These are phyloP conservation scores for Entonaema liquescens DNA, from an alignment of 495 filamentous ascomycete species.

Conservation along the genomic window DNA sequence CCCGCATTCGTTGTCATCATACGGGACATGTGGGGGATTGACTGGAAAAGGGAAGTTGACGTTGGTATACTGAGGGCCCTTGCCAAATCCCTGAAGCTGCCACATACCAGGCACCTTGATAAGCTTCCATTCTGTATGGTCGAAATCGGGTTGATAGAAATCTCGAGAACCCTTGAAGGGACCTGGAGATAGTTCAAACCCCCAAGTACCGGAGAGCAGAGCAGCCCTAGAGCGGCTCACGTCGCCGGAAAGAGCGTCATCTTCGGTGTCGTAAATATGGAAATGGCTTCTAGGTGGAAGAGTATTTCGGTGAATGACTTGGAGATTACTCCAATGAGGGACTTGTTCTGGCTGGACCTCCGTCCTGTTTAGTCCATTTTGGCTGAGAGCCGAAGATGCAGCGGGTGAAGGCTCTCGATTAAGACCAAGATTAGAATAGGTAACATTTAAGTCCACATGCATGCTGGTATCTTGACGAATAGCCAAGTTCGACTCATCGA, in stretches of 20 bases:
- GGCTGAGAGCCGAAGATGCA: background rate
- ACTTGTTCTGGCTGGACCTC: conserved; percentile 39
- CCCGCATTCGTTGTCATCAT: conserved; percentile 71
- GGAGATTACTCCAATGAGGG: conserved; percentile 68
- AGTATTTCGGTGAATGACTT: conserved; percentile 69
- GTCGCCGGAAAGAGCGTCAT: conserved; percentile 39
- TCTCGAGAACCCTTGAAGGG: conserved; percentile 58
- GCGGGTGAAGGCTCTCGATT: background rate
- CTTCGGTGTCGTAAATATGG: conserved; percentile 26
- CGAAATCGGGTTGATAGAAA: conserved; percentile 49
- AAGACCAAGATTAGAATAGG: conserved; percentile 3
- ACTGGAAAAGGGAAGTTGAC: conserved; percentile 69
- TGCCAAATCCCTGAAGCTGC: conserved; percentile 73
- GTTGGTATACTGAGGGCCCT: conserved; percentile 72
- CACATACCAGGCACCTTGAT: conserved; percentile 74
- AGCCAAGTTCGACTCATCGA: conserved; percentile 1
- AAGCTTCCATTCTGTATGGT: conserved; percentile 57
- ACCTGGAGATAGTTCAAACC: conserved; percentile 62
- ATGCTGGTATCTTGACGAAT: conserved; percentile 24
- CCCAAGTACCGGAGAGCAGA: conserved; percentile 66
- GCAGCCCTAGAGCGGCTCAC: conserved; percentile 49
- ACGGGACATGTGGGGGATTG: conserved; percentile 67
- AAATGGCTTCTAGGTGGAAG: conserved; percentile 69
- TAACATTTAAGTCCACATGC: conserved; percentile 38
- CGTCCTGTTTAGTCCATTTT: background rate